Base-by-base conservation (phyloP, 2,329 filamentous ascomycete species). In the Ramichloridium luteum region DNA sequence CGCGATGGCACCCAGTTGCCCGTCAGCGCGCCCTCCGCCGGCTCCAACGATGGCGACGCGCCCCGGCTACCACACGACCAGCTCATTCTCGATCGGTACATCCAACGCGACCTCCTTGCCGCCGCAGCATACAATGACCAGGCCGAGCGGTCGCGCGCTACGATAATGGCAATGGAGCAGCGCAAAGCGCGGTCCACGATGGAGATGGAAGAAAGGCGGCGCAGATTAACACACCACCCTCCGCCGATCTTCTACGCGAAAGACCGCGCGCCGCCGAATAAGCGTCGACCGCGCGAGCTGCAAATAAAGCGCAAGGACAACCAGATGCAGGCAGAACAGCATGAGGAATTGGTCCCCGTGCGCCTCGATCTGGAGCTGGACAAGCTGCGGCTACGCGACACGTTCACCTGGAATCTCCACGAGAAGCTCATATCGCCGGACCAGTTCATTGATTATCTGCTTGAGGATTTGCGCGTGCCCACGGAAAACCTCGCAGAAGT, bases 351-450 rank as follows among this genome's bases (percentile, higher is more conserved):
- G 32, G 82, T 96, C 1, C 90, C 90, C 3, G 72, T 98, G 43
- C 74, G 90, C 28, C 62, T 98, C 33, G 90, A 98, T 48, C 82
- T 96, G 30, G 90, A 98, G 50, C 81, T 82, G 70, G 88, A 96
- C 45, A 93, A 93, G 62, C 74, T 96, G 47, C 90, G 90, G 59
- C 68, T 98, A 38, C 80, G 90, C 55, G 90, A 98, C 57, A 96
- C 90, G 1, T 94, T 98, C 46, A 96, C 90, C 3, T 98, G 88
- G 86, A 98, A 98, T 56, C 68, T 96, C 20, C 83, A 94, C 60
- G 90, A 98, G 55, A 78, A 86, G 36, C 70, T 90, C 9, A 72
- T 92, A 3, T 69, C 74, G 13, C 73, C 78, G 13, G 80, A 93
- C 35, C 58, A 90, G 8, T 96, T 96, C 55, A 82, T 86, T 1